These are phyloP conservation scores for Angomonas desouzai DNA, from an alignment of 208 protist species.

Conservation along the genomic window DNA sequence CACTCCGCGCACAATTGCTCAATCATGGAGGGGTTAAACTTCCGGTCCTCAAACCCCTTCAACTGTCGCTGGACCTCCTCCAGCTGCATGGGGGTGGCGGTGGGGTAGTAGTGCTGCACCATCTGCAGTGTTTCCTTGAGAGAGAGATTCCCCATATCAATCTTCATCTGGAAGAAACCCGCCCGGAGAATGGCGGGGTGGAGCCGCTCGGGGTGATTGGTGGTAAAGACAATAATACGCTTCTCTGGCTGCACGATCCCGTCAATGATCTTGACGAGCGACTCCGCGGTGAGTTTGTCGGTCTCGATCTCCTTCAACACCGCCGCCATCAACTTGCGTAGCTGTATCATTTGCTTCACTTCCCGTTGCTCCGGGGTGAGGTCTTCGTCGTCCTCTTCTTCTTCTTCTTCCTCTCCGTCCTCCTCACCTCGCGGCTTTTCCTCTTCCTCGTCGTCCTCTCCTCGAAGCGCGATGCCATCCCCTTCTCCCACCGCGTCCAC, in stretches of 20 bases:
- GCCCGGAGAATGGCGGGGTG: slow-evolving; percentile 53
- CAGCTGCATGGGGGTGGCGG: slow-evolving; percentile 16
- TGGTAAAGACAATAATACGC: slow-evolving; percentile 89
- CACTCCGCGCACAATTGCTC: slow-evolving; percentile 52
- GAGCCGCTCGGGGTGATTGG: slow-evolving; percentile 84
- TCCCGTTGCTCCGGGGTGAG: not conserved
- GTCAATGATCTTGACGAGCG: slow-evolving; percentile 86
- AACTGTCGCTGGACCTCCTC: not conserved
- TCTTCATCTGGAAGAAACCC: slow-evolving; percentile 57
- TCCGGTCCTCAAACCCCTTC: not conserved
- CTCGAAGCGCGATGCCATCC: not conserved
- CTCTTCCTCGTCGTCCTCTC: slow-evolving; percentile 12
- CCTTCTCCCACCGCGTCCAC: slow-evolving; percentile 52
- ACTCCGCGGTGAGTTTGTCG: slow-evolving; percentile 76
- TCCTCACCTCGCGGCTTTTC: slow-evolving; percentile 2
- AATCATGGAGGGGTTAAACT: slow-evolving; percentile 36
- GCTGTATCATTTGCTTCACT: slow-evolving; percentile 9
- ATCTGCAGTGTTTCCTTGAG: slow-evolving; percentile 39
- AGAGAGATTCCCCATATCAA: slow-evolving; percentile 63
- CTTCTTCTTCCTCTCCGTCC: slow-evolving; percentile 7
- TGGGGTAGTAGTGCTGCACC: slow-evolving; percentile 56
- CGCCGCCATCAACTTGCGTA: slow-evolving; percentile 12
- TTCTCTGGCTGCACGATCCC: slow-evolving; percentile 70
- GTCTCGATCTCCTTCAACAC: slow-evolving; percentile 22
- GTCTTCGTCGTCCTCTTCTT: slow-evolving; percentile 22